phyloP scores from a whole-genome alignment of 2,329 filamentous ascomycete species.

The Verticillium tricorpus region DNA sequence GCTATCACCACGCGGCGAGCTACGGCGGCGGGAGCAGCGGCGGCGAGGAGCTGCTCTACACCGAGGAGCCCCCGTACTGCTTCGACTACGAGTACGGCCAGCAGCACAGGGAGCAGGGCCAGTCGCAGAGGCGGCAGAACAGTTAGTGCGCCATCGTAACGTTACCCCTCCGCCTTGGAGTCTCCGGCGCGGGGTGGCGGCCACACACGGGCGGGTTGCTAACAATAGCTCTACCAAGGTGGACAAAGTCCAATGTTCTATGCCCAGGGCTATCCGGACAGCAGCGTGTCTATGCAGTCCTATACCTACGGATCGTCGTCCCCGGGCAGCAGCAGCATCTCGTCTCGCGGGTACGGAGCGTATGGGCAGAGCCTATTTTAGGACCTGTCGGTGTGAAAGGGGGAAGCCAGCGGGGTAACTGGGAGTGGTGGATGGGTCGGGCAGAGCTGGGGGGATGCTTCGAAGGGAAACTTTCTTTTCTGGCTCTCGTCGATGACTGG shows the following conservation, averaged over 20 bases:
- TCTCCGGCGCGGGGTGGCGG: not conserved
- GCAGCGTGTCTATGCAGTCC: not conserved
- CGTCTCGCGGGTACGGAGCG: not conserved
- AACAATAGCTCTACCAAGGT: not conserved
- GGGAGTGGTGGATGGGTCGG: not conserved
- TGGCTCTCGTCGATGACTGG: not conserved
- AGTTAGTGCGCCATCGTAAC: not conserved
- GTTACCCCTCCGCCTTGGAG: not conserved
- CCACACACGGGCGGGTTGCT: not conserved
- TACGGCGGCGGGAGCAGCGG: constrained; percentile 23
- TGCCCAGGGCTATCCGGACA: not conserved
- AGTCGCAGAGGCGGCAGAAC: constrained; percentile 2
- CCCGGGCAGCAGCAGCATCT: not conserved
- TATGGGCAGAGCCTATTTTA: not conserved
- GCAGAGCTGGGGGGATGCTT: not conserved
- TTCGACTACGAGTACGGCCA: constrained; percentile 14
- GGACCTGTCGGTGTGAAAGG: not conserved
- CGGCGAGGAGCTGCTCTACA: constrained; percentile 27
- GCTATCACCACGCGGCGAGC: constrained; percentile 20
- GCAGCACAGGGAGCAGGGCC: not conserved
- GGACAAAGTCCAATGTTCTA: not conserved
- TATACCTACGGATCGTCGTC: not conserved
- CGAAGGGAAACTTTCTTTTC: not conserved
- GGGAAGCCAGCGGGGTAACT: not conserved
- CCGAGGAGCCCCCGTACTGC: constrained; percentile 18